A percentile compares a stretch with the other conserved stretches of the same genome.
These are phyloP conservation scores for Neltuma alba DNA, from an alignment of 306 rosid genomes.

Conservation along the genomic window DNA sequence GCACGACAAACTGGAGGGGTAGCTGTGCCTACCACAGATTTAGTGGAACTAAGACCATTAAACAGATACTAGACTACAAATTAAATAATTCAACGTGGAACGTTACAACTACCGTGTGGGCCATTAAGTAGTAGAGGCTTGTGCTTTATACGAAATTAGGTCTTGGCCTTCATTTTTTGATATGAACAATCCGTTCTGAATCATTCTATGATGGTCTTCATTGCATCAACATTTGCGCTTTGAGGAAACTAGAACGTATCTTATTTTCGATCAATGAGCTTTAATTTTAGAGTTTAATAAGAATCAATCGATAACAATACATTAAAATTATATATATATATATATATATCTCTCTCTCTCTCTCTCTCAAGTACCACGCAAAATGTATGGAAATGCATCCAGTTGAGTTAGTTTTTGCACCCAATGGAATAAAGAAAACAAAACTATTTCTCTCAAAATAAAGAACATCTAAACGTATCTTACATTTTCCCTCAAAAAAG, in stretches of 20 bases:
- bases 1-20: background rate
- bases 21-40: slow-evolving; percentile 5
- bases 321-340: too few relatives aligned
- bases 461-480: background rate
- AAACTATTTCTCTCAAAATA: background rate
- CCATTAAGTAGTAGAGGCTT: background rate
- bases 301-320: too few relatives aligned
- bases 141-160: background rate
- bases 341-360: too few relatives aligned
- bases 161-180: background rate
- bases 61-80: background rate
- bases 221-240: background rate
- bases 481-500: background rate
- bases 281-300: background rate
- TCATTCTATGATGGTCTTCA: background rate
- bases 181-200: background rate
- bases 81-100: background rate
- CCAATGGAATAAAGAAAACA: too few relatives aligned
- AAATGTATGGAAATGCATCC: too few relatives aligned
- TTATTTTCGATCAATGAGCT: background rate
- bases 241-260: background rate
- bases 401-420: background rate
- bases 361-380: background rate
- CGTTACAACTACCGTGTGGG: background rate
- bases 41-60: background rate